phyloP scores from a whole-genome alignment of 352 stramenopile genomes.

The Thalassiosira livingstoniorum region DNA sequence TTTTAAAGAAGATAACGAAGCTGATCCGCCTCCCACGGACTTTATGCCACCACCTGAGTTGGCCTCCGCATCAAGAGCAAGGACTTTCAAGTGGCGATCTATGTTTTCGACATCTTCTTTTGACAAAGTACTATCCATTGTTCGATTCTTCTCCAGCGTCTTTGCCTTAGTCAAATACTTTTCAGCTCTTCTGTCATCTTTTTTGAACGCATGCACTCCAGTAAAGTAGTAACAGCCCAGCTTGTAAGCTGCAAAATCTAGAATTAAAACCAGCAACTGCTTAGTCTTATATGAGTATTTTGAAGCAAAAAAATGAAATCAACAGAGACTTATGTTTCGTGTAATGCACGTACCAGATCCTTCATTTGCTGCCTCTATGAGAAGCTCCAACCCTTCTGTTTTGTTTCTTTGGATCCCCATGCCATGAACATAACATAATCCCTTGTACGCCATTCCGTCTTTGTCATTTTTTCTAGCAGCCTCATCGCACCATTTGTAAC shows the following conservation, averaged over 20 bases:
- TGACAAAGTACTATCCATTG: neutral
- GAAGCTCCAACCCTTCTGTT: conserved; percentile 32
- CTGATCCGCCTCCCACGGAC: too few species aligned
- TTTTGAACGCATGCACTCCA: conserved; percentile 33
- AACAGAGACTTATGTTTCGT: neutral
- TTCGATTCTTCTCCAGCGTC: neutral
- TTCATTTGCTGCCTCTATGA: conserved; percentile 35
- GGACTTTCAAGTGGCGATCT: conserved; percentile 5
- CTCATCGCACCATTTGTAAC: conserved; percentile 37
- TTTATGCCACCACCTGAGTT: too few species aligned
- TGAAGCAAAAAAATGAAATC: neutral
- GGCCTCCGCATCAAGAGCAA: neutral
- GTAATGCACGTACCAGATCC: conserved; percentile 38
- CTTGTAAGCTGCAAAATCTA: conserved; percentile 47
- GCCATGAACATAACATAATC: conserved; percentile 38
- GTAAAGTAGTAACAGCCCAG: conserved; percentile 32
- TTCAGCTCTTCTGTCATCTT: conserved; percentile 14
- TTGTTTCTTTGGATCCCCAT: conserved; percentile 32
- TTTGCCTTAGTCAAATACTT: conserved; percentile 28
- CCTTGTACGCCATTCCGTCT: conserved; percentile 38
- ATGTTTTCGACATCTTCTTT: conserved; percentile 25
- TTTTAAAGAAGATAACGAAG: too few species aligned
- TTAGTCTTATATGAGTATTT: neutral
- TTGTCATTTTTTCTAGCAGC: conserved; percentile 24
- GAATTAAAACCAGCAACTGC: neutral